Percentiles rank a stretch among this genome's conserved stretches.
These are phyloP conservation scores for Thielaviopsis euricoi DNA, from an alignment of 2,329 filamentous ascomycete genomes.

Conservation along the genomic window DNA sequence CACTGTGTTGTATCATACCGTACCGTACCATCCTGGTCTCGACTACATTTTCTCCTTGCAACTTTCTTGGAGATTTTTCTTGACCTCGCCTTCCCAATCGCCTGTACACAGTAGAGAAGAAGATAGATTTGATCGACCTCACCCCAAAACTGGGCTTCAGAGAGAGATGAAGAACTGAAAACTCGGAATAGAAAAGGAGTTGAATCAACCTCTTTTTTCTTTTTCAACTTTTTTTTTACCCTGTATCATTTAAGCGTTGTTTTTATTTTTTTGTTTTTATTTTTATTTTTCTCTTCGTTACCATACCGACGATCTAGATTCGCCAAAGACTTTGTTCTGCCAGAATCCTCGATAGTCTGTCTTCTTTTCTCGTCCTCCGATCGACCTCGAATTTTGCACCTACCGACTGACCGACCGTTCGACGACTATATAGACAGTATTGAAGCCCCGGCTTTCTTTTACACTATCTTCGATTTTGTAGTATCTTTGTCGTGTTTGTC, in stretches of 20 bases:
- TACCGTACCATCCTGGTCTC: no score
- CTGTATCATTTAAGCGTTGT: not conserved
- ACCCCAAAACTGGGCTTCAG: conserved; percentile 6
- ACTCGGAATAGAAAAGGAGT: conserved; percentile 11
- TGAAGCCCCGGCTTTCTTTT: no score
- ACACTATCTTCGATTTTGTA: not conserved
- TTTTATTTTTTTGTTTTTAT: conserved; percentile 3
- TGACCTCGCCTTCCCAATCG: not conserved
- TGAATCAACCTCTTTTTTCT: conserved; percentile 8
- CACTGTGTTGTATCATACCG: not conserved
- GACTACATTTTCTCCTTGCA: no score
- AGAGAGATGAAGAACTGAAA: conserved; percentile 11
- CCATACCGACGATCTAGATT: not conserved
- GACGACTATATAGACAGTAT: no score
- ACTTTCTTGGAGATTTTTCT: no score
- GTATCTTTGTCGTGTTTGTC: conserved; percentile 1
- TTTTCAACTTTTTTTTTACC: not conserved
- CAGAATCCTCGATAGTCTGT: not conserved
- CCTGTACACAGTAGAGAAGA: conserved; percentile 5
- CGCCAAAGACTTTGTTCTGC: no score
- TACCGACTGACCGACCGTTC: no score
- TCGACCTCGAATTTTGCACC: no score
- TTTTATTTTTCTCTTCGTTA: not conserved
- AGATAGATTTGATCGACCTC: conserved; percentile 3
- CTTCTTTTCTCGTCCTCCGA: not conserved